Evolutionary conservation across 2,329 filamentous ascomycete species (phyloP), one percentile per base, ranked within the genome.

Genomic region (Cadophora sp.): DNA sequence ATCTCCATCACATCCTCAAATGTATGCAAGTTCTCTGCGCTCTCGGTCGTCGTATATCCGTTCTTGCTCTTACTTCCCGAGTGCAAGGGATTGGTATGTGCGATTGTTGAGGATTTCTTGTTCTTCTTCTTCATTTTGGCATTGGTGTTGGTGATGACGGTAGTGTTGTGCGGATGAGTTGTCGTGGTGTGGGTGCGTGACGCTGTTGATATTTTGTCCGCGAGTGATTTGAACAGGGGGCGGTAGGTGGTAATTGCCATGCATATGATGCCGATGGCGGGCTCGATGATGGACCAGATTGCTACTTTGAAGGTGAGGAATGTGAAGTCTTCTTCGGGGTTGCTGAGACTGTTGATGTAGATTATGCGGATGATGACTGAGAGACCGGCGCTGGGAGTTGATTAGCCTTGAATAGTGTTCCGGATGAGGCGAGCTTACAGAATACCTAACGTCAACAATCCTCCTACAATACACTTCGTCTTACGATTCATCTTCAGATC

Each of bases 271-370:
- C 66, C 68, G 19, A 71, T 66, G 26, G 68, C 68, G 1, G 71
- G 71, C 55, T 73, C 71, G 31, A 73, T 68, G 40, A 73, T 70
- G 26, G 66, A 69, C 69, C 69, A 73, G 50, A 73, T 68, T 16
- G 66, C 62, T 2, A 73, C 71, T 11, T 70, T 68, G 31, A 70
- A 65, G 19, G 63, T 68, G 27, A 65, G 64, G 64, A 60, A 71
- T 16, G 71, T 62, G 64, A 73, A 72, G 43, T 73, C 71, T 12
- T 50, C 24, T 26, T 63, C 63, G 0, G 64, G 37, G 16, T 66
- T 43, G 27, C 50, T 50, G 1, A 71, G 67, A 6, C 27, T 27
- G 34, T 64, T 51, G 29, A 72, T 64, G 58, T 68, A 73, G 37
- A 65, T 48, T 22, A 73, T 69, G 16, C 69, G 66, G 24, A 73